Conservation (phyloP, 768 basidiomycete species). For the Boletus reticuloceps region DNA sequence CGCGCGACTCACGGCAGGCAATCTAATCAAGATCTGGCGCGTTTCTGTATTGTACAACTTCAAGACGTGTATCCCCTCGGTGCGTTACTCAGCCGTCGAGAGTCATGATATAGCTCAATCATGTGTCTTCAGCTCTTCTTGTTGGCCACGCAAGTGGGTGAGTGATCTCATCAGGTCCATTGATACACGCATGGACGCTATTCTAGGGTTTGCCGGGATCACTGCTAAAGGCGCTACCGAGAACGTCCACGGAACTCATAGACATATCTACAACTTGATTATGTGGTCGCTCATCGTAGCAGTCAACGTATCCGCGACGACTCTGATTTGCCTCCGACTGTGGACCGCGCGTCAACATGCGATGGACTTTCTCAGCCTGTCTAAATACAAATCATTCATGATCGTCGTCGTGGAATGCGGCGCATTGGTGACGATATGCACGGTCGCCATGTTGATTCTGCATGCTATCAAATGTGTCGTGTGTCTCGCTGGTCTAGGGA, state of each 20-base stretch:
- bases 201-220: slow-evolving; percentile 7
- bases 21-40: slow-evolving; percentile 22
- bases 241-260: background rate
- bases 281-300: slow-evolving; percentile 17
- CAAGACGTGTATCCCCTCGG: slow-evolving; percentile 17
- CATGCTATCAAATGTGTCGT: background rate
- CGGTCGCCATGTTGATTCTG: slow-evolving; percentile 14
- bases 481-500: slow-evolving; percentile 14
- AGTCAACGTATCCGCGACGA: slow-evolving; percentile 17
- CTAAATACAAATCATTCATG: slow-evolving; percentile 16
- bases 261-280: slow-evolving; percentile 4
- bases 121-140: slow-evolving; percentile 5
- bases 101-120: background rate
- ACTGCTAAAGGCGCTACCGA: slow-evolving; percentile 10
- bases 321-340: slow-evolving; percentile 14
- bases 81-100: background rate
- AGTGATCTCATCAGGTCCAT: background rate
- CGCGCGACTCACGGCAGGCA: background rate
- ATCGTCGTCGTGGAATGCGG: slow-evolving; percentile 23
- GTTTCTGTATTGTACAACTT: slow-evolving; percentile 17
- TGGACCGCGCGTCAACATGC: slow-evolving; percentile 9
- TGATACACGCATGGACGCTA: background rate
- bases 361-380: background rate
- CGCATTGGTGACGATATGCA: slow-evolving; percentile 14
- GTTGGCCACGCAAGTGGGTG: slow-evolving; percentile 14